Conservation (phyloP, 2,329 filamentous ascomycete species). For the Fusarium sp. region DNA sequence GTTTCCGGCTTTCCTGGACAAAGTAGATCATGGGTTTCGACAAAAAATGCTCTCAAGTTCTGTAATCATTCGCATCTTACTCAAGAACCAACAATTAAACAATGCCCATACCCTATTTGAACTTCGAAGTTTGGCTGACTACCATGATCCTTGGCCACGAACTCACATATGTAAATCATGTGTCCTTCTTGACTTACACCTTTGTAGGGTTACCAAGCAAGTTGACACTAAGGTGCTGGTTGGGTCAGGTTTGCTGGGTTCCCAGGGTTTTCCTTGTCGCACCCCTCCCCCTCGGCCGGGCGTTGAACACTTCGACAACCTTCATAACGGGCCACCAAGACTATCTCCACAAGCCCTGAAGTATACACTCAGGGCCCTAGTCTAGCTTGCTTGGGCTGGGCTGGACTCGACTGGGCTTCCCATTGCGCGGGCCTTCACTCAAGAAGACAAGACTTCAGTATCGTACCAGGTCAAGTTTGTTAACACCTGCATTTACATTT, state of each 20-base stretch:
- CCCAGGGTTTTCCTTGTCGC: constrained; percentile 21
- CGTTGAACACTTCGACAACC: constrained; percentile 28
- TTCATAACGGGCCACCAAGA: constrained; percentile 31
- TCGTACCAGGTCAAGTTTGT: constrained; percentile 18
- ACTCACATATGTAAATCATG: constrained; percentile 34
- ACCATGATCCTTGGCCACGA: constrained; percentile 23
- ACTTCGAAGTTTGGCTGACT: constrained; percentile 5
- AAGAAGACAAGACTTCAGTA: constrained; percentile 24
- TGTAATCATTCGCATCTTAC: not conserved
- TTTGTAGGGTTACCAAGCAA: constrained; percentile 39
- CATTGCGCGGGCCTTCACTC: constrained; percentile 17
- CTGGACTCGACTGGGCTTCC: constrained; percentile 17
- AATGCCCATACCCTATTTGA: constrained; percentile 2
- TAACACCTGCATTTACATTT: constrained; percentile 7
- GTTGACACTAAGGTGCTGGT: constrained; percentile 36
- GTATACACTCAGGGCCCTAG: constrained; percentile 33
- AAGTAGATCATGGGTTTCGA: not conserved
- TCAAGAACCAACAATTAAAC: constrained; percentile 12
- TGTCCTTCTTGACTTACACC: constrained; percentile 32
- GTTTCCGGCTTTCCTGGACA: not conserved
- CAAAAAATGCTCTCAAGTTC: not conserved
- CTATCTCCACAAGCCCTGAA: constrained; percentile 36
- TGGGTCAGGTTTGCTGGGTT: constrained; percentile 30
- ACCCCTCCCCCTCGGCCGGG: constrained; percentile 32
- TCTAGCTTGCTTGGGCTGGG: constrained; percentile 12